These are phyloP conservation scores for Phytophthora pini DNA, from an alignment of 352 stramenopile species.

Conservation along the genomic window DNA sequence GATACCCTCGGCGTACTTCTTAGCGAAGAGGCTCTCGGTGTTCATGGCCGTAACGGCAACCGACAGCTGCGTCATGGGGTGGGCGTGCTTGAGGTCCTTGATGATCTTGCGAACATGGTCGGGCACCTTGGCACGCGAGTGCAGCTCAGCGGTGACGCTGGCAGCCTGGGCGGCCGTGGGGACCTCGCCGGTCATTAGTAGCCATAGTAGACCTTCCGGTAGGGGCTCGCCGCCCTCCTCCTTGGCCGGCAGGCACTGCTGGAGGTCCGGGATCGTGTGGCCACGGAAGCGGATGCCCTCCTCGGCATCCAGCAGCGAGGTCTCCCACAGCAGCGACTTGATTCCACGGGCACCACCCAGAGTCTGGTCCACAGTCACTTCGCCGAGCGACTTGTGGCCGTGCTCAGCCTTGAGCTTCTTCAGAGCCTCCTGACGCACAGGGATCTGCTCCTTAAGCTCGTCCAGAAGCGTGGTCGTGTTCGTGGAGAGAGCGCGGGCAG, in stretches of 20 bases:
- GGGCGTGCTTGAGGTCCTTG: conserved; percentile 96
- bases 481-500: conserved; percentile 73
- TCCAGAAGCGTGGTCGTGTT: conserved; percentile 75
- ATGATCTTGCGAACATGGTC: conserved; percentile 96
- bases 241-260: conserved; percentile 94
- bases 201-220: conserved; percentile 97
- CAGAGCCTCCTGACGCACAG: conserved; percentile 91
- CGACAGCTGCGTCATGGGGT: conserved; percentile 99
- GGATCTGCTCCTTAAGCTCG: conserved; percentile 91
- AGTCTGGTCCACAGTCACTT: conserved; percentile 97
- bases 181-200: conserved; percentile 97
- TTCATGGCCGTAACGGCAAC: conserved; percentile 94
- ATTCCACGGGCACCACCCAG: conserved; percentile 97
- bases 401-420: conserved; percentile 95
- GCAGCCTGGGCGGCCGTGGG: conserved; percentile 97
- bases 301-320: conserved; percentile 93
- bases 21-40: conserved; percentile 96
- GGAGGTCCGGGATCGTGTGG: conserved; percentile 98
- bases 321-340: conserved; percentile 99
- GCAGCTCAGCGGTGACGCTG: conserved; percentile 95
- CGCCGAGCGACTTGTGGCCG: conserved; percentile 91
- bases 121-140: conserved; percentile 94
- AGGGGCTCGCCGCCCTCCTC: conserved; percentile 95
- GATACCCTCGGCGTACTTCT: conserved; percentile 96
- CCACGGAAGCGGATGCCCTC: conserved; percentile 99